Conservation (phyloP, 1,284 basidiomycete species). For the Moniliophthora roreri region DNA sequence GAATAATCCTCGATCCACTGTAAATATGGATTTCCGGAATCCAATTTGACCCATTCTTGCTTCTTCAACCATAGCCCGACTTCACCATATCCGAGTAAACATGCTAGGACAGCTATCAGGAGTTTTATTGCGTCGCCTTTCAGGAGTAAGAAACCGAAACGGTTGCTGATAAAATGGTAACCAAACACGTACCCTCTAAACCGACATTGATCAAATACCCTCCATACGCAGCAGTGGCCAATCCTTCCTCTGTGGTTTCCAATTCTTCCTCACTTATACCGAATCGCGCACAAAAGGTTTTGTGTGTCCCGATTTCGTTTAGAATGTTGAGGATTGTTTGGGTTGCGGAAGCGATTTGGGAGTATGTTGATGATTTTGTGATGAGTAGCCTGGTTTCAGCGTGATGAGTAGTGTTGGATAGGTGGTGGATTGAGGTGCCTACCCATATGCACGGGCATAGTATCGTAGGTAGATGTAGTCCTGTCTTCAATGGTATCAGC, state of each 20-base stretch:
- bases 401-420: not conserved
- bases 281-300: conserved; percentile 68
- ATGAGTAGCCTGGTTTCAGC: conserved; percentile 61
- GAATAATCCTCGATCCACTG: conserved; percentile 87
- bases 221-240: conserved; percentile 81
- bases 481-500: conserved; percentile 45
- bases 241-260: conserved; percentile 59
- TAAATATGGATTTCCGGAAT: conserved; percentile 74
- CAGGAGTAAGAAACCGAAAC: not conserved
- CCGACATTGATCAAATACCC: conserved; percentile 84
- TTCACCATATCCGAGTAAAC: conserved; percentile 93
- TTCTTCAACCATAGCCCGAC: conserved; percentile 81
- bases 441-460: conserved; percentile 77
- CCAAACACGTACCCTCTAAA: conserved; percentile 49
- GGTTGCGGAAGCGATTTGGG: conserved; percentile 65
- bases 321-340: conserved; percentile 67
- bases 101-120: conserved; percentile 82
- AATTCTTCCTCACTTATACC: conserved; percentile 66
- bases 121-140: conserved; percentile 76
- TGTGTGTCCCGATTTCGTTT: conserved; percentile 75
- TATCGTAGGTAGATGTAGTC: conserved; percentile 80
- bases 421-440: conserved; percentile 20
- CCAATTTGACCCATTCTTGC: conserved; percentile 54
- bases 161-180: not conserved
- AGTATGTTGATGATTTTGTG: conserved; percentile 71